A percentile compares a stretch with the other conserved stretches of the same genome.
phyloP scores from a whole-genome alignment of 139 green algal species.

The Chlamydomonas schloesseri region DNA sequence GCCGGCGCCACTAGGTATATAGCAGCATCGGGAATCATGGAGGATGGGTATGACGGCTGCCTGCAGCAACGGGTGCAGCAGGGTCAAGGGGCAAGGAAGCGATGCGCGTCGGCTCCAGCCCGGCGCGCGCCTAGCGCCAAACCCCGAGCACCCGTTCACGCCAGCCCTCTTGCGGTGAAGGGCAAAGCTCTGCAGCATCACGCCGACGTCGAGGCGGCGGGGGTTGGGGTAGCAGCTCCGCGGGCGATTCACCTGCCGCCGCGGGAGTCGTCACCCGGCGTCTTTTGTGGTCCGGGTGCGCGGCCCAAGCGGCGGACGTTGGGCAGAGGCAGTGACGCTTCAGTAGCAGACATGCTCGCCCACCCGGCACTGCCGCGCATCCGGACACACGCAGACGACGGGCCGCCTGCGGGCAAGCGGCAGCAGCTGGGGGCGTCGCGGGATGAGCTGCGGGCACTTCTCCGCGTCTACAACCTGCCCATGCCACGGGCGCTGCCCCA shows the following conservation, averaged over 20 bases:
- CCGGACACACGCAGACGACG: not conserved
- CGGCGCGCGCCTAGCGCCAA: not conserved
- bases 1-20: too few species aligned
- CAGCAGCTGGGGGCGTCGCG: not conserved
- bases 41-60: too few species aligned
- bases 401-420: not conserved
- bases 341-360: too few species aligned
- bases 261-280: not conserved
- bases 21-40: too few species aligned
- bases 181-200: not conserved
- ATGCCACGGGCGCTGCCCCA: not conserved
- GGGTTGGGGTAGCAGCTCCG: not conserved
- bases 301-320: not conserved
- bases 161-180: constrained; percentile 5
- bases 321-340: too few species aligned
- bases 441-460: not conserved
- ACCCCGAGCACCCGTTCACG: not conserved
- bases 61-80: too few species aligned
- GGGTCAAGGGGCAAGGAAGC: not conserved
- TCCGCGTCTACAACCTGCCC: not conserved
- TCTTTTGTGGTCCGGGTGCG: not conserved
- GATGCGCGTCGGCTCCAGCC: constrained; percentile 2
- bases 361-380: not conserved
- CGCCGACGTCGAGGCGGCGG: too few species aligned
- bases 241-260: too few species aligned